A percentile compares a stretch with the other conserved stretches of the same genome.
phyloP scores from a whole-genome alignment of 2,329 filamentous ascomycete species.

The Xylaria sp. region DNA sequence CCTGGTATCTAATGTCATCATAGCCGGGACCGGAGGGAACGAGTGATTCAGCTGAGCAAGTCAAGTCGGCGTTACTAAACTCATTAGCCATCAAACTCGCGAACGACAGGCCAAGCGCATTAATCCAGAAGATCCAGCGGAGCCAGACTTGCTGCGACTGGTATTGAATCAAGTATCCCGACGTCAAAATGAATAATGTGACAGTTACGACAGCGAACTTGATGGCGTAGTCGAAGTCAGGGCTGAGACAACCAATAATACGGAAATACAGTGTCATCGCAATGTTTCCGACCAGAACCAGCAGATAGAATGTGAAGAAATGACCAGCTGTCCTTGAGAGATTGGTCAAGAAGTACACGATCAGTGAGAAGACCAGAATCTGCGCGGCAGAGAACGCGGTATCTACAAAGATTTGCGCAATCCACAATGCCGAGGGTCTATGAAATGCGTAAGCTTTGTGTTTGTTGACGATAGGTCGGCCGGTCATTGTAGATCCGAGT shows the following conservation, averaged over 20 bases:
- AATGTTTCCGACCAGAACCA: conserved; percentile 75
- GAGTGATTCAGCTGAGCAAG: conserved; percentile 74
- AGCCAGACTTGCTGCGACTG: conserved; percentile 79
- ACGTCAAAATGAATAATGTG: conserved; percentile 82
- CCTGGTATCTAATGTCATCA: conserved; percentile 76
- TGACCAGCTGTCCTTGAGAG: conserved; percentile 75
- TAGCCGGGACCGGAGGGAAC: conserved; percentile 79
- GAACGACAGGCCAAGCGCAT: conserved; percentile 79
- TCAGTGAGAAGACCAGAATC: conserved; percentile 77
- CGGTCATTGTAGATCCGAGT: conserved; percentile 78
- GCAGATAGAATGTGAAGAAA: conserved; percentile 81
- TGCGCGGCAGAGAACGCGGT: conserved; percentile 76
- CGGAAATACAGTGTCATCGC: conserved; percentile 83
- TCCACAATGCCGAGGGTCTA: conserved; percentile 82
- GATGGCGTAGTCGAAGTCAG: conserved; percentile 86
- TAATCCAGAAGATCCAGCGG: conserved; percentile 83
- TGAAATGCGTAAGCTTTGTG: conserved; percentile 87
- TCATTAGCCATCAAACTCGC: conserved; percentile 87
- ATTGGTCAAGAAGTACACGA: conserved; percentile 83
- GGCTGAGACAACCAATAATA: conserved; percentile 77
- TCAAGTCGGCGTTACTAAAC: conserved; percentile 75
- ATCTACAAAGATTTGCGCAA: conserved; percentile 84
- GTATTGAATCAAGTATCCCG: conserved; percentile 86
- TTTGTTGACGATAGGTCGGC: conserved; percentile 82
- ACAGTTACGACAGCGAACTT: conserved; percentile 84